phyloP scores from a whole-genome alignment of 495 filamentous ascomycete genomes.

The Penicillium odoratum region DNA sequence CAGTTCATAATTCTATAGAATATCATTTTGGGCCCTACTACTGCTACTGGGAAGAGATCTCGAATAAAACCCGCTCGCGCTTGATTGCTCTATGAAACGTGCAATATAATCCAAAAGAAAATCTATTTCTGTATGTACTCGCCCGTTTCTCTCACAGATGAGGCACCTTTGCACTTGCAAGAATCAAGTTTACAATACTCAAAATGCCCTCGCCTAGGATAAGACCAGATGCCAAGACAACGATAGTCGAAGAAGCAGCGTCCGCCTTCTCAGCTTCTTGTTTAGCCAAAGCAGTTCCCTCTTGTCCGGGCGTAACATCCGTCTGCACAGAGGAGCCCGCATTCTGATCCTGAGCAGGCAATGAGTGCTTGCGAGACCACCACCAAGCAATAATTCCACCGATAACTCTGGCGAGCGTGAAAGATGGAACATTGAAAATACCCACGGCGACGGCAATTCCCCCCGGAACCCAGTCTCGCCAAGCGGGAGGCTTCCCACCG shows the following conservation, averaged over 20 bases:
- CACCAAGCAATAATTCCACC: constrained; percentile 87
- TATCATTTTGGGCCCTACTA: neutral
- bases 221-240: constrained; percentile 70
- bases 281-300: constrained; percentile 7
- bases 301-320: neutral
- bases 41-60: neutral
- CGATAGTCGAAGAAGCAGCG: constrained; percentile 52
- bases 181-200: constrained; percentile 84
- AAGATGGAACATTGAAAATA: constrained; percentile 97
- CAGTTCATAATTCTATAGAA: constrained; percentile 6
- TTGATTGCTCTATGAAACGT: neutral
- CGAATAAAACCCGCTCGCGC: neutral
- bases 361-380: constrained; percentile 39
- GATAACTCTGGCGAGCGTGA: constrained; percentile 85
- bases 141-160: constrained; percentile 52
- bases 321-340: neutral
- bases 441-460: constrained; percentile 96
- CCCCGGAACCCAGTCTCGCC: constrained; percentile 66
- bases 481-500: constrained; percentile 30
- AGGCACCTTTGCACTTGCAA: constrained; percentile 78
- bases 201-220: constrained; percentile 93
- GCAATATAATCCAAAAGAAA: neutral
- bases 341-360: neutral
- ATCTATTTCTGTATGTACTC: neutral
- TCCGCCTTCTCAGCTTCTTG: constrained; percentile 42